These are phyloP conservation scores for Aegilops longissima DNA, from an alignment of 176 grass and related monocot species.

Conservation along the genomic window DNA sequence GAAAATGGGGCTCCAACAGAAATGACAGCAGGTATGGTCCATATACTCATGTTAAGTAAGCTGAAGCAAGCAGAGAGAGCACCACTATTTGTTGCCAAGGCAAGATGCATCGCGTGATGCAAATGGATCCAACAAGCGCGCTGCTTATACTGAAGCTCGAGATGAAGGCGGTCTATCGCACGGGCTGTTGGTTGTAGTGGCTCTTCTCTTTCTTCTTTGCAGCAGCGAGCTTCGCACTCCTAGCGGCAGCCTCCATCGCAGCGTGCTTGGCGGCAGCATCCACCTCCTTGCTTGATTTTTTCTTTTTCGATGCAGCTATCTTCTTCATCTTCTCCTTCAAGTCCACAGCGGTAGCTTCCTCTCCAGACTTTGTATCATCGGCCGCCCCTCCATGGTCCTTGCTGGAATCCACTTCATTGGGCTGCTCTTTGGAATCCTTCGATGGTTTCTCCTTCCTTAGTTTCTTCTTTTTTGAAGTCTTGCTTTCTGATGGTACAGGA, in stretches of 20 bases:
- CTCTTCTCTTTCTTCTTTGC: constrained; percentile 82
- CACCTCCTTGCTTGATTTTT: constrained; percentile 60
- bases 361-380: constrained; percentile 25
- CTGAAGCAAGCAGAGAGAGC: constrained; percentile 4
- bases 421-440: constrained; percentile 41
- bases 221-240: constrained; percentile 56
- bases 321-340: constrained; percentile 68
- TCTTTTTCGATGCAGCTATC: constrained; percentile 58
- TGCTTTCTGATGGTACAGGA: constrained; percentile 47
- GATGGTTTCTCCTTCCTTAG: constrained; percentile 55
- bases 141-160: constrained; percentile 1
- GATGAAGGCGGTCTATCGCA: constrained; percentile 32
- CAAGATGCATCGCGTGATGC: background rate
- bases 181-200: constrained; percentile 71
- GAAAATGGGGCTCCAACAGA: background rate
- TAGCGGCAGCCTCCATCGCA: constrained; percentile 54
- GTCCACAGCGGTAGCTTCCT: constrained; percentile 40
- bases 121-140: background rate
- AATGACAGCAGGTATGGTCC: background rate
- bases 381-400: constrained; percentile 21
- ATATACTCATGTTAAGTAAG: background rate
- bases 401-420: constrained; percentile 34
- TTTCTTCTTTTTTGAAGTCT: constrained; percentile 68
- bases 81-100: background rate
- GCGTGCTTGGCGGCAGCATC: constrained; percentile 59